Evolutionary conservation across 805 yeast genomes (phyloP).

Genomic region (Starmerella lactis-condensi): DNA sequence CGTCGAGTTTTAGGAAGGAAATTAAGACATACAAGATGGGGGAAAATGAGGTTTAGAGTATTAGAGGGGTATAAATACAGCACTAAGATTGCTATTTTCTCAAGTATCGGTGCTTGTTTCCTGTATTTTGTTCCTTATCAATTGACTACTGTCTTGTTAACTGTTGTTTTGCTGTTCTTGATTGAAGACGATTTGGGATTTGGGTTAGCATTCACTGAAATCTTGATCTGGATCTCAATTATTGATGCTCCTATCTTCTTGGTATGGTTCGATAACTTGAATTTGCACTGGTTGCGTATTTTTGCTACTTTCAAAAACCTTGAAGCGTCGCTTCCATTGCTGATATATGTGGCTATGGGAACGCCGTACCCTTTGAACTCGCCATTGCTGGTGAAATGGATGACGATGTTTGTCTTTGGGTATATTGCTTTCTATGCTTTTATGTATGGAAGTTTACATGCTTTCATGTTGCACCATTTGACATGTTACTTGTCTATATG

Average conservation of each 20-base stretch:
- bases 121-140: slow-evolving; percentile 20
- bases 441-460: slow-evolving; percentile 58
- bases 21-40: too few species aligned
- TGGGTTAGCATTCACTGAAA: slow-evolving; percentile 29
- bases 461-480: slow-evolving; percentile 63
- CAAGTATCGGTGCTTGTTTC: slow-evolving; percentile 13
- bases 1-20: neutral
- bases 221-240: slow-evolving; percentile 59
- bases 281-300: slow-evolving; percentile 62
- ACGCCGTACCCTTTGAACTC: slow-evolving; percentile 1
- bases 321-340: slow-evolving; percentile 45
- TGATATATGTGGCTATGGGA: slow-evolving; percentile 2
- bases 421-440: slow-evolving; percentile 44
- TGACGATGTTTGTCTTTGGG: slow-evolving; percentile 23
- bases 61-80: too few species aligned
- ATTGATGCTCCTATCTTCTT: slow-evolving; percentile 58
- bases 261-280: slow-evolving; percentile 60
- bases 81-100: neutral
- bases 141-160: slow-evolving; percentile 33
- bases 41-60: neutral
- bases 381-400: slow-evolving; percentile 10
- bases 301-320: slow-evolving; percentile 68
- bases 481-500: slow-evolving; percentile 31
- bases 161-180: slow-evolving; percentile 8
- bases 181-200: slow-evolving; percentile 3